phyloP scores from a whole-genome alignment of 495 filamentous ascomycete genomes.

The Neurospora sp. region DNA sequence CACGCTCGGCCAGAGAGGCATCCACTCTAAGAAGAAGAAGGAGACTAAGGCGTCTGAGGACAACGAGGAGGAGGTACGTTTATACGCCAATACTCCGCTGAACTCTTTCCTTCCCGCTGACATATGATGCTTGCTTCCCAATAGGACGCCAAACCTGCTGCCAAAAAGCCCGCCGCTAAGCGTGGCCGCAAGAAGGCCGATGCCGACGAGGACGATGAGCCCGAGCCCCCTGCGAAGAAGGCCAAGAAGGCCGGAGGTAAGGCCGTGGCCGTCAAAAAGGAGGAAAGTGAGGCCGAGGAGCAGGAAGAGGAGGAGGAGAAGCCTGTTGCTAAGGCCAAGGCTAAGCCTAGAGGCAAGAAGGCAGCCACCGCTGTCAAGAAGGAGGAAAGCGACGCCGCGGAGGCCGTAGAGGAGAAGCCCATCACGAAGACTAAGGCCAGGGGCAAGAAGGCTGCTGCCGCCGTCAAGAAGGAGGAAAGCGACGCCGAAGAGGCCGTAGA shows the following conservation, averaged over 20 bases:
- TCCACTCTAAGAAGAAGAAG: slow-evolving; percentile 39
- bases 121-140: neutral
- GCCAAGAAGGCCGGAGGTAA: slow-evolving; percentile 8
- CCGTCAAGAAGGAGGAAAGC: slow-evolving; percentile 3
- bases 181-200: slow-evolving; percentile 26
- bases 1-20: slow-evolving; percentile 53
- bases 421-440: slow-evolving; percentile 5
- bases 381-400: slow-evolving; percentile 10
- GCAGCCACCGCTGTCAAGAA: neutral
- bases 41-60: slow-evolving; percentile 22
- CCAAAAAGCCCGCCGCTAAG: slow-evolving; percentile 27
- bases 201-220: slow-evolving; percentile 19
- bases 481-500: slow-evolving; percentile 16
- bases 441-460: slow-evolving; percentile 10
- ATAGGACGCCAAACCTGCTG: slow-evolving; percentile 16
- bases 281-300: slow-evolving; percentile 6
- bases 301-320: neutral
- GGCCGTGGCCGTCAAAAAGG: slow-evolving; percentile 11
- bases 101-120: neutral
- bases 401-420: slow-evolving; percentile 2
- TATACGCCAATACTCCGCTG: neutral
- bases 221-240: slow-evolving; percentile 15
- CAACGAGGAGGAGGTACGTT: slow-evolving; percentile 17
- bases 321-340: slow-evolving; percentile 4
- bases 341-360: slow-evolving; percentile 12